These are phyloP conservation scores for Tympanopsis confertula DNA, from an alignment of 2,329 filamentous ascomycete species.

Conservation along the genomic window DNA sequence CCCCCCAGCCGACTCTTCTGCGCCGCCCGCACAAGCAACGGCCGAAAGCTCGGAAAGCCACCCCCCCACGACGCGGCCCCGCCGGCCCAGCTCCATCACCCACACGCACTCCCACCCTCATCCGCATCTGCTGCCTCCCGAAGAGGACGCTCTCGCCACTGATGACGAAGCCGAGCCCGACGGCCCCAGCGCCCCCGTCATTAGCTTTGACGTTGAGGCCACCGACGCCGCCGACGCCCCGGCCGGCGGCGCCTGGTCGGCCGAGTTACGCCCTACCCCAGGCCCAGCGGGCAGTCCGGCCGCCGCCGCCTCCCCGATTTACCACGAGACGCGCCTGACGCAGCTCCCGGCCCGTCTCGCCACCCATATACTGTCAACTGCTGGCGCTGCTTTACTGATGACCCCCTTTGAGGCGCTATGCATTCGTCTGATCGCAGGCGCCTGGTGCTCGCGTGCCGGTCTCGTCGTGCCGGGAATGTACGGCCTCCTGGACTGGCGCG, in stretches of 20 bases:
- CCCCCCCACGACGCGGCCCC: no score
- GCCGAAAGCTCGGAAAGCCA: no score
- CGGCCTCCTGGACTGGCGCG: background rate
- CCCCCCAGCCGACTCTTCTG: background rate
- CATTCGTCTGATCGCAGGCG: background rate
- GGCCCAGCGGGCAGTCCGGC: slow-evolving; percentile 5
- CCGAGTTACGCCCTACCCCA: slow-evolving; percentile 41
- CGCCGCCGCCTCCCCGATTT: background rate
- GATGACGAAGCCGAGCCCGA: slow-evolving; percentile 43
- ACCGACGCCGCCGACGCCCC: slow-evolving; percentile 37
- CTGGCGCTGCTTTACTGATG: background rate
- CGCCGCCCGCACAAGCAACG: no score
- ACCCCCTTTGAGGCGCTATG: background rate
- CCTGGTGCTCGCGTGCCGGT: background rate
- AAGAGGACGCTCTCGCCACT: no score
- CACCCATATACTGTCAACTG: background rate
- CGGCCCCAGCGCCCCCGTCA: slow-evolving; percentile 40
- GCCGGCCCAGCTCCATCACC: no score
- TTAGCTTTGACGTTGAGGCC: slow-evolving; percentile 50
- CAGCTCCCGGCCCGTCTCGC: background rate
- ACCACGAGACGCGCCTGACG: background rate
- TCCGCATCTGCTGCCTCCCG: no score
- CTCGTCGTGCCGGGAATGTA: background rate
- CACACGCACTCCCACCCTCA: no score
- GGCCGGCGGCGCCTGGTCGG: slow-evolving; percentile 39